These are phyloP conservation scores for Acacia concinna DNA, from an alignment of 331 rosid species.

Conservation along the genomic window DNA sequence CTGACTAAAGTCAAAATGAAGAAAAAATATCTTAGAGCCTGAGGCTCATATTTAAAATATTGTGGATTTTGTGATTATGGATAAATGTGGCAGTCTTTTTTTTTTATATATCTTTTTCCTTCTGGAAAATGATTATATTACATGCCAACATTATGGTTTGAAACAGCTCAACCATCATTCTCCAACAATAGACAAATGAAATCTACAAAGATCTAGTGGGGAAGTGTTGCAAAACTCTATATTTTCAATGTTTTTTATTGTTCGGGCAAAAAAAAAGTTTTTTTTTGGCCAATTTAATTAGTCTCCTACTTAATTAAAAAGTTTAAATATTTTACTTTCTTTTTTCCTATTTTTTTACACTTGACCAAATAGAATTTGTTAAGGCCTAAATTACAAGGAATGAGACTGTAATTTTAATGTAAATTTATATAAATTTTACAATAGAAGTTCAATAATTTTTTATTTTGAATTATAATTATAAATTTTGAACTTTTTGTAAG, in stretches of 20 bases:
- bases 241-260: not conserved
- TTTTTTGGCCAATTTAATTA: constrained; percentile 4
- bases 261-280: too few species aligned
- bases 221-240: not conserved
- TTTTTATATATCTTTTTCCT: not conserved
- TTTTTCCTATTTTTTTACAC: not conserved
- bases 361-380: not conserved
- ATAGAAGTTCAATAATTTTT: not conserved
- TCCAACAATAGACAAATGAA: constrained; percentile 23
- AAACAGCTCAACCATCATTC: constrained; percentile 33
- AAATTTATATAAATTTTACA: not conserved
- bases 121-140: not conserved
- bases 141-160: constrained; percentile 18
- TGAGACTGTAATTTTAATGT: not conserved
- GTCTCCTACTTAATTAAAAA: not conserved
- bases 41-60: constrained; percentile 36
- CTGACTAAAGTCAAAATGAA: not conserved
- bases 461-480: not conserved
- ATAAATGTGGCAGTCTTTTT: not conserved
- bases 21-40: constrained; percentile 7
- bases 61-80: constrained; percentile 22
- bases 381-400: not conserved
- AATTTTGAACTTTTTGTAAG: not conserved
- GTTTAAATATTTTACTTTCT: not conserved
- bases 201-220: constrained; percentile 23